A percentile compares a stretch with the other conserved stretches of the same genome.
These are phyloP conservation scores for Annulohypoxylon stygium DNA, from an alignment of 495 filamentous ascomycete genomes.

Conservation along the genomic window DNA sequence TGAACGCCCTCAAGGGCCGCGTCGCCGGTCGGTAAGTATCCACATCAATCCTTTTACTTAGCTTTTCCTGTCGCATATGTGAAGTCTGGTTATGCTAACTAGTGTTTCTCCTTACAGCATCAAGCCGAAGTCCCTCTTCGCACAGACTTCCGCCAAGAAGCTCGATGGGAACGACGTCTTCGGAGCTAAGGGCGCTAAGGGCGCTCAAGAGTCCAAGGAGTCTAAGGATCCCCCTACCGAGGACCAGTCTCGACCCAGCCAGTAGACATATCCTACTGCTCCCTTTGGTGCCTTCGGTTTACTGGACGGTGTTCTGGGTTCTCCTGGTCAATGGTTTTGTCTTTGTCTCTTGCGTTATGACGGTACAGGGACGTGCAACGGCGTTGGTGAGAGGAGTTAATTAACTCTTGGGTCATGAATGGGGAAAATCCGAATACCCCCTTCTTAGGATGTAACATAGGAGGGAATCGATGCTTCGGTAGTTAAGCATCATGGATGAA, in stretches of 20 bases:
- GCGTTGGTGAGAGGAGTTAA: conserved; percentile 37
- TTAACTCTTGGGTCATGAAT: conserved; percentile 19
- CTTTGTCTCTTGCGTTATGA: conserved; percentile 11
- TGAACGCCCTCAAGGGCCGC: conserved; percentile 86
- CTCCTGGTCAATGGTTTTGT: conserved; percentile 15
- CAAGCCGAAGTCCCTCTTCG: conserved; percentile 75
- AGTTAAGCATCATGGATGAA: conserved; percentile 34
- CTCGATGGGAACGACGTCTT: conserved; percentile 55
- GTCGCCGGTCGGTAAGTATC: conserved; percentile 74
- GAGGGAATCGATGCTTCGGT: conserved; percentile 18
- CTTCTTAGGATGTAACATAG: conserved; percentile 9
- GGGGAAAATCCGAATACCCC: not conserved
- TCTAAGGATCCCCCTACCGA: not conserved
- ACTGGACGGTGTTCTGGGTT: conserved; percentile 13
- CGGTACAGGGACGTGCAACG: conserved; percentile 23
- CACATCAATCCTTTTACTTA: not conserved
- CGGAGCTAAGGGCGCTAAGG: conserved; percentile 38
- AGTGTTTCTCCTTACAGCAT: conserved; percentile 52
- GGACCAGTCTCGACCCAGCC: not conserved
- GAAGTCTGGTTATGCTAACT: not conserved
- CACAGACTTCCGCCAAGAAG: conserved; percentile 70
- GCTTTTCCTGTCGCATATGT: not conserved
- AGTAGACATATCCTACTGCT: conserved; percentile 10
- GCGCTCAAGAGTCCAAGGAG: not conserved
- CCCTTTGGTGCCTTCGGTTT: conserved; percentile 18